Evolutionary conservation across 768 basidiomycete genomes (phyloP), one percentile per base, ranked within the genome.

Genomic region (Serendipita vermifera): DNA sequence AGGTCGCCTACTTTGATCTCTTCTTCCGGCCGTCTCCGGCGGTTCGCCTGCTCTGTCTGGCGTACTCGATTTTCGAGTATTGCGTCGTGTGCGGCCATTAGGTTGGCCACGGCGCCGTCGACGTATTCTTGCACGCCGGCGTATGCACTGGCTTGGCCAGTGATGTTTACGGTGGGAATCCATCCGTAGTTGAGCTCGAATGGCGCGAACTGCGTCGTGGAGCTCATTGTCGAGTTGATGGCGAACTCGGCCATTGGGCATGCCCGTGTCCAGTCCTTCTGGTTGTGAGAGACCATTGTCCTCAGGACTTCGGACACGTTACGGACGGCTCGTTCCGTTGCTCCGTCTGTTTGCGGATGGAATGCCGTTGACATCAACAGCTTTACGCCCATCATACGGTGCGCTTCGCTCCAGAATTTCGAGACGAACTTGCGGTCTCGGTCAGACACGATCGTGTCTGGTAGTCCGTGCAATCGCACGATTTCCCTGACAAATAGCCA

Each of bases 331-430:
- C 43, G 14, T 20, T 46, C 43, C 64, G 55, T 60, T 68, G 64
- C 65, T 0, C 71, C 69, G 59, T 73, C 71, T 1, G 70, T 74
- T 51, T 74, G 70, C 0, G 71, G 73, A 54, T 75, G 74, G 56
- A 69, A 74, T 0, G 70, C 57, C 0, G 69, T 67, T 2, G 68
- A 73, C 66, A 74, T 68, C 0, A 63, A 43, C 0, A 72, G 60
- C 27, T 66, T 64, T 0, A 66, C 60, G 1, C 71, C 68, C 3
- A 71, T 14, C 0, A 68, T 67, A 69, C 0, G 67, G 36, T 73
- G 64, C 0, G 62, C 41, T 24, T 64, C 62, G 3, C 40, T 53
- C 72, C 72, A 72, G 60, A 72, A 73, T 15, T 57, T 56, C 55
- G 61, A 53, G 55, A 66, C 72, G 61, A 74, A 76, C 31, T 70